These are phyloP conservation scores for Pyrenochaeta sp. DNA, from an alignment of 2,329 filamentous ascomycete species.

Conservation along the genomic window DNA sequence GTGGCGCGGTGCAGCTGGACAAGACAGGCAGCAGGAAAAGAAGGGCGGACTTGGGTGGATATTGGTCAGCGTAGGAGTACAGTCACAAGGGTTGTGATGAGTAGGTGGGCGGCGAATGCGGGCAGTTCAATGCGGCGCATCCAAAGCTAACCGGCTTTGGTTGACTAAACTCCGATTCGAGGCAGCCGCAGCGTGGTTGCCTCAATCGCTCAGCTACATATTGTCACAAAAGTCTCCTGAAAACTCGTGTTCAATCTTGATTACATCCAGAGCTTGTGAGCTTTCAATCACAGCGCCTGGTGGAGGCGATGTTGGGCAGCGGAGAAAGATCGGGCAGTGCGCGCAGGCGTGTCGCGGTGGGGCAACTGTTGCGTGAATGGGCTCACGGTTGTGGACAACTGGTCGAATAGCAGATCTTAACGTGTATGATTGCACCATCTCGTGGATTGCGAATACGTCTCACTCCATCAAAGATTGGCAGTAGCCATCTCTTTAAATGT, in stretches of 20 bases:
- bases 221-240: not conserved
- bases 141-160: constrained; percentile 1
- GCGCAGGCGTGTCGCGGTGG: too few relatives aligned
- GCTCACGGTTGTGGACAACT: too few relatives aligned
- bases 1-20: constrained; percentile 13
- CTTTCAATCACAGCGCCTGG: not conserved
- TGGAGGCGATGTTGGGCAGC: too few relatives aligned
- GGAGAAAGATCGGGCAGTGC: too few relatives aligned
- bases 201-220: constrained; percentile 4
- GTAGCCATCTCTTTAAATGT: too few relatives aligned
- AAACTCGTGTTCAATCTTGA: not conserved
- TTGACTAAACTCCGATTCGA: constrained; percentile 7
- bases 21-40: constrained; percentile 15
- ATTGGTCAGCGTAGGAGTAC: constrained; percentile 36
- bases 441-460: too few relatives aligned
- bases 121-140: constrained; percentile 8
- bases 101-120: constrained; percentile 19
- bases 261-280: not conserved
- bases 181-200: constrained; percentile 28
- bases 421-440: too few relatives aligned
- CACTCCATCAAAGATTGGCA: too few relatives aligned
- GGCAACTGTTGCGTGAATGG: too few relatives aligned
- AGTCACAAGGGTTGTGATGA: constrained; percentile 35
- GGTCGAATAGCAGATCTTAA: too few relatives aligned
- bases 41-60: constrained; percentile 10